A percentile compares a stretch with the other conserved stretches of the same genome.
These are phyloP conservation scores for Salvia miltiorrhiza DNA, from an alignment of 257 asterid species.

Conservation along the genomic window DNA sequence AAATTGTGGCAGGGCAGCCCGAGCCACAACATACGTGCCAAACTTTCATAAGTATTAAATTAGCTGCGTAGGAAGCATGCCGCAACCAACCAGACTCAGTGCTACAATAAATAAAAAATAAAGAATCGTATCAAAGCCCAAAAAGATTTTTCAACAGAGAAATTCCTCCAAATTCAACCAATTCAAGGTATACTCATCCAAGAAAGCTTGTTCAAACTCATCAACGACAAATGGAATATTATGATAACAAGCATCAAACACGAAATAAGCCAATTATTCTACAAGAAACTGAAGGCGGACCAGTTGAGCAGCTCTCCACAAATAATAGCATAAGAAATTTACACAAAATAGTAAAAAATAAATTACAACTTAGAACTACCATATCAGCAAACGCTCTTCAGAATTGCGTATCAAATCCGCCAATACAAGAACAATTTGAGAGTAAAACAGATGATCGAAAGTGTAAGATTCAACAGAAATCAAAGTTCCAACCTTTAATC, in stretches of 20 bases:
- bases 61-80: background rate
- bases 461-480: background rate
- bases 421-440: background rate
- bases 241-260: slow-evolving; percentile 4
- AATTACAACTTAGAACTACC: background rate
- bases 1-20: background rate
- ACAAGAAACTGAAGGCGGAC: background rate
- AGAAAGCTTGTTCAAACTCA: background rate
- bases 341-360: background rate
- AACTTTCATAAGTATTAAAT: background rate
- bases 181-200: slow-evolving; percentile 5
- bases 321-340: background rate
- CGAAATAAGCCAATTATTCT: background rate
- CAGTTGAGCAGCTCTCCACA: slow-evolving; percentile 11
- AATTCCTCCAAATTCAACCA: slow-evolving; percentile 9
- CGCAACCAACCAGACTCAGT: no score
- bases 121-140: background rate
- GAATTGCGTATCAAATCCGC: background rate
- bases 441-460: background rate
- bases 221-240: background rate
- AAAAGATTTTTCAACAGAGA: background rate
- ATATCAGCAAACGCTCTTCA: slow-evolving; percentile 2
- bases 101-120: background rate
- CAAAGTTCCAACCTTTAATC: slow-evolving; percentile 27
- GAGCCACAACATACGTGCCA: background rate